Conservation (phyloP, 2,329 filamentous ascomycete species). For the Thelonectria discophora region DNA sequence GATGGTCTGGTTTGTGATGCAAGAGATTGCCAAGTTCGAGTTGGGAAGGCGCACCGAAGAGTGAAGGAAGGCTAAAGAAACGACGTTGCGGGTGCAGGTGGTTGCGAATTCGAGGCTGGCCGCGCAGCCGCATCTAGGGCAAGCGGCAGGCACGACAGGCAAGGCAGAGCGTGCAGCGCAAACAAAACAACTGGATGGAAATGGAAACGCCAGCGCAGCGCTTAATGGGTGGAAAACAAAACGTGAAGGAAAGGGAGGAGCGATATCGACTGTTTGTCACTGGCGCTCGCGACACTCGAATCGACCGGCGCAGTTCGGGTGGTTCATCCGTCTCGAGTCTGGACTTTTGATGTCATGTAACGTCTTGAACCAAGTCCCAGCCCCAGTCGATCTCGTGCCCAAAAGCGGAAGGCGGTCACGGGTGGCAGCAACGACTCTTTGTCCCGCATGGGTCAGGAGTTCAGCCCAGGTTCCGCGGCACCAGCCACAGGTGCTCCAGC, state of each 20-base stretch:
- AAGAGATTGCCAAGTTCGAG: neutral
- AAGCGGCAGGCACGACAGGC: slow-evolving; percentile 25
- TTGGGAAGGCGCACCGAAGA: neutral
- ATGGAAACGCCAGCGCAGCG: neutral
- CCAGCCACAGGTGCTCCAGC: slow-evolving; percentile 34
- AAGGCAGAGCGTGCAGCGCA: slow-evolving; percentile 9
- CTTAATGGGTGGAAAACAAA: neutral
- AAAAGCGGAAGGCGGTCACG: slow-evolving; percentile 38
- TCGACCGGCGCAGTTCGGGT: slow-evolving; percentile 28
- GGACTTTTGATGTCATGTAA: slow-evolving; percentile 43
- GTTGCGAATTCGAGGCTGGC: slow-evolving; percentile 30
- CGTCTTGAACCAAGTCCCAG: slow-evolving; percentile 34
- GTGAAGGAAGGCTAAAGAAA: slow-evolving; percentile 5
- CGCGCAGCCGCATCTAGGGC: slow-evolving; percentile 43
- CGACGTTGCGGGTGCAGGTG: slow-evolving; percentile 28
- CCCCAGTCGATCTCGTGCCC: slow-evolving; percentile 20
- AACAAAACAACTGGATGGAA: neutral
- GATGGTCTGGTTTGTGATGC: slow-evolving; percentile 13
- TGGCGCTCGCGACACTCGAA: slow-evolving; percentile 18
- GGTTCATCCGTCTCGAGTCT: slow-evolving; percentile 26
- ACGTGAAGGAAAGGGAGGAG: neutral
- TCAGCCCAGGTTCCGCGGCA: neutral
- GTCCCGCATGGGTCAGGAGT: slow-evolving; percentile 7
- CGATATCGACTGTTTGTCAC: neutral
- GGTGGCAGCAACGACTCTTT: slow-evolving; percentile 29